Percentiles rank a stretch among this genome's conserved stretches.
Evolutionary conservation across 768 basidiomycete genomes (phyloP).

Genomic region (Cytidiella melzeri): DNA sequence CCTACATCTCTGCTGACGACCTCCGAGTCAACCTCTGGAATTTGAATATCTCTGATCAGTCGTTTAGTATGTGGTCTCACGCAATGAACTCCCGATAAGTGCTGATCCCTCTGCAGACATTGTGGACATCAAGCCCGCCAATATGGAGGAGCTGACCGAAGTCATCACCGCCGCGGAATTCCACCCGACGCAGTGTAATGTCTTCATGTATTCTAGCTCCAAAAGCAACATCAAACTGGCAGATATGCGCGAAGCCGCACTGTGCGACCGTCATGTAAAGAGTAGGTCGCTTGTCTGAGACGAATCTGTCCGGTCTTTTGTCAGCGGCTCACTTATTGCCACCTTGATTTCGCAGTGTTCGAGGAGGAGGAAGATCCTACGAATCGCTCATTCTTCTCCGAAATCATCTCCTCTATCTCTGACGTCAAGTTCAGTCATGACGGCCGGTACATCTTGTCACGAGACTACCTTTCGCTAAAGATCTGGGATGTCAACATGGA

Average conservation of each 20-base stretch:
- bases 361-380: constrained; percentile 99
- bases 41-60: constrained; percentile 95
- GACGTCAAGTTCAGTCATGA: constrained; percentile 99
- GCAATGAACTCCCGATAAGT: not conserved
- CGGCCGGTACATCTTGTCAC: constrained; percentile 92
- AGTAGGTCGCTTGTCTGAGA: constrained; percentile 45
- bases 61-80: constrained; percentile 72
- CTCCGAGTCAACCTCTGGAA: constrained; percentile 98
- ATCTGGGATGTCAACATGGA: constrained; percentile 99
- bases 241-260: constrained; percentile 96
- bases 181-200: constrained; percentile 94
- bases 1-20: constrained; percentile 99
- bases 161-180: constrained; percentile 99
- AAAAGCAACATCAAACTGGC: constrained; percentile 99
- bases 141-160: constrained; percentile 99
- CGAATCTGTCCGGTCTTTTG: not conserved
- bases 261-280: constrained; percentile 96
- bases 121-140: constrained; percentile 98
- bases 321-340: constrained; percentile 1
- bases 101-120: constrained; percentile 91
- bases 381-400: constrained; percentile 97
- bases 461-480: constrained; percentile 96
- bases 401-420: constrained; percentile 99
- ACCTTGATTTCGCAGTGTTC: constrained; percentile 55
- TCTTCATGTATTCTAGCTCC: constrained; percentile 99